A percentile compares a stretch with the other conserved stretches of the same genome.
These are phyloP conservation scores for Fusarium metavorans DNA, from an alignment of 2,329 filamentous ascomycete genomes.

Conservation along the genomic window DNA sequence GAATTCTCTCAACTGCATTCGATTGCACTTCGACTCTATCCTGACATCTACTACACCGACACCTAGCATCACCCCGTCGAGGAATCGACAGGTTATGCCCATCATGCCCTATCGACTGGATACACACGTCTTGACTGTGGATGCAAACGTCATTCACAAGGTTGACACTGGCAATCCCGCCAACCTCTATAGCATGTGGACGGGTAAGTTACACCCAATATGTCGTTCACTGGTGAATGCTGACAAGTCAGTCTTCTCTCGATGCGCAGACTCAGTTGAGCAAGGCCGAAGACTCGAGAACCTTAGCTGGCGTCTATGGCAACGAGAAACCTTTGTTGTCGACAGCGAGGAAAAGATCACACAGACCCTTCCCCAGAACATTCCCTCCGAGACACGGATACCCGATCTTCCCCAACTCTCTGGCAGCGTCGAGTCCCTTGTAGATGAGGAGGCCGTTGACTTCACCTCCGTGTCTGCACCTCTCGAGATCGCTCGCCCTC, in stretches of 20 bases:
- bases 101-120: slow-evolving; percentile 86
- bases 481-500: slow-evolving; percentile 72
- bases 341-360: slow-evolving; percentile 75
- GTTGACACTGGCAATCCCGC: slow-evolving; percentile 94
- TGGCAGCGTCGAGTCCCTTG: slow-evolving; percentile 80
- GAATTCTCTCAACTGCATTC: slow-evolving; percentile 2
- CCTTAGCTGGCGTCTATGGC: slow-evolving; percentile 96
- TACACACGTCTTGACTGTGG: slow-evolving; percentile 89
- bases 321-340: slow-evolving; percentile 77
- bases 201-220: slow-evolving; percentile 72
- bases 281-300: slow-evolving; percentile 94
- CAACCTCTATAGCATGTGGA: slow-evolving; percentile 97
- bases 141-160: slow-evolving; percentile 91
- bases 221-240: slow-evolving; percentile 31
- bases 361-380: slow-evolving; percentile 63
- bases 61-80: slow-evolving; percentile 46
- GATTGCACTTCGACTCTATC: slow-evolving; percentile 24
- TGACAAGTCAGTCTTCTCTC: slow-evolving; percentile 81
- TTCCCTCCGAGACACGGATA: slow-evolving; percentile 57
- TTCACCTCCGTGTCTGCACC: slow-evolving; percentile 66
- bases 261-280: slow-evolving; percentile 93
- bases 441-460: slow-evolving; percentile 75
- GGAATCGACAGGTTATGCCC: slow-evolving; percentile 52
- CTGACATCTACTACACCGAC: slow-evolving; percentile 13
- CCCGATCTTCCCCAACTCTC: slow-evolving; percentile 78